A percentile compares a stretch with the other conserved stretches of the same genome.
These are phyloP conservation scores for Arthrinium puccinioides DNA, from an alignment of 2,329 filamentous ascomycete species.

Conservation along the genomic window DNA sequence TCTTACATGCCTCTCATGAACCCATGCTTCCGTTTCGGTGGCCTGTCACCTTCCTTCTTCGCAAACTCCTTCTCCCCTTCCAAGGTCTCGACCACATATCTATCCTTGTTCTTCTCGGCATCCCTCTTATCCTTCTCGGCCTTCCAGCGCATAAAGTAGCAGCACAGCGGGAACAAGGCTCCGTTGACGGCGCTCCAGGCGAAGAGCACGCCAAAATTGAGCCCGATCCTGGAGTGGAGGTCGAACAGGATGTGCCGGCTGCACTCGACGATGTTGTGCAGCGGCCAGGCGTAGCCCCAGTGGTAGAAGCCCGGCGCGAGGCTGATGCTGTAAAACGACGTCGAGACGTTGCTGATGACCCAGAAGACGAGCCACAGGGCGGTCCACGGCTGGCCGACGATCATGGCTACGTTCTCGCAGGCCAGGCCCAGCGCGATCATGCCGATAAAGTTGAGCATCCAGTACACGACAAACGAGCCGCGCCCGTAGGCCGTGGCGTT, in stretches of 20 bases:
- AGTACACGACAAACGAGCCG: constrained; percentile 54
- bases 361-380: constrained; percentile 60
- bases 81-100: constrained; percentile 17
- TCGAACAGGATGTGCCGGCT: constrained; percentile 55
- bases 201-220: constrained; percentile 55
- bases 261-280: constrained; percentile 55
- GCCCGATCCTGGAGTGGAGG: constrained; percentile 46
- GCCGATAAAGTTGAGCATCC: constrained; percentile 55
- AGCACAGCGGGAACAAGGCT: constrained; percentile 42
- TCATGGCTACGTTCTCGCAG: constrained; percentile 58
- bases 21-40: constrained; percentile 21
- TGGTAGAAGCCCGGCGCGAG: constrained; percentile 51
- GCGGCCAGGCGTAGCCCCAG: constrained; percentile 58
- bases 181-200: constrained; percentile 49
- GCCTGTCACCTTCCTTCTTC: constrained; percentile 19
- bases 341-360: constrained; percentile 59
- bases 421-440: constrained; percentile 57
- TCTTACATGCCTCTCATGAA: constrained; percentile 16
- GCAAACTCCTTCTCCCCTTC: constrained; percentile 17
- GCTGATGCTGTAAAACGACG: constrained; percentile 52
- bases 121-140: constrained; percentile 19
- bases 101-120: constrained; percentile 17
- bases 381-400: constrained; percentile 52
- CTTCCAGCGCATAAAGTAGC: constrained; percentile 35
- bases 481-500: constrained; percentile 47